phyloP scores from a whole-genome alignment of 768 basidiomycete species.

The Ramaria rubella region DNA sequence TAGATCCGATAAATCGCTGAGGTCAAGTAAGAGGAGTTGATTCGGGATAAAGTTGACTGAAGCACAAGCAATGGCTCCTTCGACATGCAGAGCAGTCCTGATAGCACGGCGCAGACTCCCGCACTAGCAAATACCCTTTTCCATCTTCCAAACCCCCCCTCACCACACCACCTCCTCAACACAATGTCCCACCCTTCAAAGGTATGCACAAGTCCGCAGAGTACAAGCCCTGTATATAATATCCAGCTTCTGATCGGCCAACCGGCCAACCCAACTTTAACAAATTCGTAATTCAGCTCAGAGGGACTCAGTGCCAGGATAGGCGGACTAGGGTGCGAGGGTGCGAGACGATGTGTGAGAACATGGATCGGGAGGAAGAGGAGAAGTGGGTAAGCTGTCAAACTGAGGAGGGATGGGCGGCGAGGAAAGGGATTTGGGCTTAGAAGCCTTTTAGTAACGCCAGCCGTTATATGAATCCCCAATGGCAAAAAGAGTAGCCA shows the following conservation, averaged over 20 bases:
- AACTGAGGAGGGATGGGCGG: constrained; percentile 41
- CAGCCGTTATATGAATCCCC: constrained; percentile 54
- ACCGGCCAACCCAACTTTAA: constrained; percentile 57
- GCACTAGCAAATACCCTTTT: constrained; percentile 27
- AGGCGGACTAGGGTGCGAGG: constrained; percentile 38
- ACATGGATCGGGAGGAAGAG: constrained; percentile 59
- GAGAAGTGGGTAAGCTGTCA: constrained; percentile 57
- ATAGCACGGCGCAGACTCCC: constrained; percentile 39
- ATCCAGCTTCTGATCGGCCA: constrained; percentile 61
- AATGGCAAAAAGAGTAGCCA: constrained; percentile 64
- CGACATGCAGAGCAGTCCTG: constrained; percentile 48
- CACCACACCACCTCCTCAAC: constrained; percentile 42
- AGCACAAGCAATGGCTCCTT: constrained; percentile 55
- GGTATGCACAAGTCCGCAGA: constrained; percentile 50
- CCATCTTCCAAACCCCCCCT: constrained; percentile 21
- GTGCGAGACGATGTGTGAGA: constrained; percentile 57
- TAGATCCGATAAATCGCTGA: constrained; percentile 44
- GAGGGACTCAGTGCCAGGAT: constrained; percentile 60
- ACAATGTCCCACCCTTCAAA: constrained; percentile 54
- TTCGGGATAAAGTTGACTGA: constrained; percentile 43
- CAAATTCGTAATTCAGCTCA: constrained; percentile 79
- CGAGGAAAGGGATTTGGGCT: constrained; percentile 27
- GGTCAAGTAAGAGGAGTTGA: constrained; percentile 41
- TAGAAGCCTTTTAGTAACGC: constrained; percentile 52
- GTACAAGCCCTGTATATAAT: constrained; percentile 57